Evolutionary conservation across 257 asterid species (phyloP), one percentile per base, ranked within the genome.

Genomic region (Ehretia macrophylla): DNA sequence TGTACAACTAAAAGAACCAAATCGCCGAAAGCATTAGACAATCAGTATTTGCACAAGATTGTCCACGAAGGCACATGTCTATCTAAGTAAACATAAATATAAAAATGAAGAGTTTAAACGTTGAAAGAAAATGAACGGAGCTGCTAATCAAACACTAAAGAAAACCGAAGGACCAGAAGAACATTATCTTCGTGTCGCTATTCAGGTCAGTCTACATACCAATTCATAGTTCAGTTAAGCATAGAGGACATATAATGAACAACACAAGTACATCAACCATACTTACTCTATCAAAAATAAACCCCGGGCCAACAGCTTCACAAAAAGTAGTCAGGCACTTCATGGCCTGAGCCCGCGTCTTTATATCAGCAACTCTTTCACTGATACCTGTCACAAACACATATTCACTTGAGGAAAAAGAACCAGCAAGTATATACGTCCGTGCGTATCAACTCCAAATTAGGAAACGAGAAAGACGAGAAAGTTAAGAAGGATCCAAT

Each of bases 251-350:
- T n/a, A n/a, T n/a, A n/a, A 42, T 10, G 11, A 42, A 42, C 35
- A 2, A 10, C 47, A 42, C 3, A 42, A 42, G 47, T 14, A 20
- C 56, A 20, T 13, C n/a, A 14, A 11, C 32, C 17, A 52, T 52
- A 69, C 87, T 67, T 85, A 93, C 99, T 81, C 99, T 82, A 68
- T 93, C 97, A 71, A 89, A 83, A 65, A 93, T 63, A 77, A 93
- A 93, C 32, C 94, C 99, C 14, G 99, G 99, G 54, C 97, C 94
- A 64, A 82, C 97, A 59, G 97, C 94, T 83, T 93, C 99, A 76
- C 92, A 93, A 66, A 89, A 93, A 13, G 88, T 75, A 58, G 99
- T 85, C 32, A 89, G 95, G 72, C 99, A 86, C 74, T 85, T 93
- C 96, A 83, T 93, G 68, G 96, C 87, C 67, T 79, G 95, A 77